Percentiles rank a stretch among this genome's conserved stretches.
These are phyloP conservation scores for Kwoniella botswanensis DNA, from an alignment of 768 basidiomycete genomes.

Conservation along the genomic window DNA sequence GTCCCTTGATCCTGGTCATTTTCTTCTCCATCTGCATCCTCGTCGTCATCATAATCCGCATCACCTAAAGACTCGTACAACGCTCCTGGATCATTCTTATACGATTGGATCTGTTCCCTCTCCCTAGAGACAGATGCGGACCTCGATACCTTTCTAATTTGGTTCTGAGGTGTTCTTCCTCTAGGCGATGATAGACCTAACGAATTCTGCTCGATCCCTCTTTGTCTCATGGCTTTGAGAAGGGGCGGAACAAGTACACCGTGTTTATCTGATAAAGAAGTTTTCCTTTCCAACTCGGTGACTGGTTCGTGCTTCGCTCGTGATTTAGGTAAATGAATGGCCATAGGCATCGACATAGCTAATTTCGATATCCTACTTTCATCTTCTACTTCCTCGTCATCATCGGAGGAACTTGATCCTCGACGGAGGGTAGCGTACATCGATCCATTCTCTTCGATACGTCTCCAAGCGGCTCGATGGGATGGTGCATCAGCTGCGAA, in stretches of 20 bases:
- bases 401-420: slow-evolving; percentile 7
- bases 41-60: slow-evolving; percentile 37
- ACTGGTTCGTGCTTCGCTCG: slow-evolving; percentile 2
- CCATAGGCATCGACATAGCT: slow-evolving; percentile 53
- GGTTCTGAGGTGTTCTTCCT: slow-evolving; percentile 10
- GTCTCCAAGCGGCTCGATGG: slow-evolving; percentile 53
- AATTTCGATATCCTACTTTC: slow-evolving; percentile 36
- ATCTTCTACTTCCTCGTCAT: slow-evolving; percentile 26
- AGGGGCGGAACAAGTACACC: slow-evolving; percentile 53
- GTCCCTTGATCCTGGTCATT: slow-evolving; percentile 45
- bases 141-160: slow-evolving; percentile 10
- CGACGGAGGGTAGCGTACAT: slow-evolving; percentile 38
- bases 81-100: slow-evolving; percentile 52
- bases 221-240: slow-evolving; percentile 46
- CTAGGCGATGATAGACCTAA: slow-evolving; percentile 28
- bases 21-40: background rate
- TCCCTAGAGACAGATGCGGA: slow-evolving; percentile 40
- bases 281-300: slow-evolving; percentile 50
- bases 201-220: slow-evolving; percentile 31
- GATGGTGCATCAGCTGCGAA: slow-evolving; percentile 55
- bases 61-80: slow-evolving; percentile 49
- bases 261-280: slow-evolving; percentile 46
- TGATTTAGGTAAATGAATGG: slow-evolving; percentile 40
- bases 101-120: slow-evolving; percentile 38
- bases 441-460: slow-evolving; percentile 31